These are phyloP conservation scores for Annulohypoxylon moriforme DNA, from an alignment of 495 filamentous ascomycete species.

Conservation along the genomic window DNA sequence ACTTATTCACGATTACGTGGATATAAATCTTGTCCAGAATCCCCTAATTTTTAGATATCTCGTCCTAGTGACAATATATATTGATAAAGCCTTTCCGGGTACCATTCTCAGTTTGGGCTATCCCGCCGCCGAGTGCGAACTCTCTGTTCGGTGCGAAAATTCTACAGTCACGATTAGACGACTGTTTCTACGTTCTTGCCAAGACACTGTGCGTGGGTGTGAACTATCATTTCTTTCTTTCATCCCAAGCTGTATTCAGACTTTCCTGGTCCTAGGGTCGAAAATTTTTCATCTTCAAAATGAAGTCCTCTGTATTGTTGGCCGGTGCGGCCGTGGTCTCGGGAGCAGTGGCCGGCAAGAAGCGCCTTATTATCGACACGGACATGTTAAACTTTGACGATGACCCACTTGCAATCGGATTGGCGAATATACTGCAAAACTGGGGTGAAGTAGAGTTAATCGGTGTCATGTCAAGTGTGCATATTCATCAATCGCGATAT, in stretches of 20 bases:
- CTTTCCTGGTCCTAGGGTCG: not conserved
- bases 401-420: constrained; percentile 30
- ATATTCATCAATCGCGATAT: not conserved
- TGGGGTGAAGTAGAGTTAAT: constrained; percentile 38
- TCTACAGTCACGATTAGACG: not conserved
- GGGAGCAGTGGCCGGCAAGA: constrained; percentile 16
- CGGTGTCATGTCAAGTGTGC: constrained; percentile 34
- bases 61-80: not conserved
- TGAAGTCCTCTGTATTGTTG: constrained; percentile 13
- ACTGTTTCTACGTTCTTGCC: not conserved
- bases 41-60: not conserved
- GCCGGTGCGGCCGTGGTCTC: not conserved
- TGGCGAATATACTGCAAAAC: constrained; percentile 28
- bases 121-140: not conserved
- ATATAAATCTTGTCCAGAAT: not conserved
- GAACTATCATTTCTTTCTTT: not conserved
- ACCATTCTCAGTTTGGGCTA: not conserved
- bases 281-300: not conserved
- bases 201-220: not conserved
- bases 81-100: not conserved
- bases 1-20: not conserved
- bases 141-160: not conserved
- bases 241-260: not conserved
- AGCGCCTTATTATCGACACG: constrained; percentile 35
- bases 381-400: constrained; percentile 37